These are phyloP conservation scores for Geranomyces michiganensis DNA, from an alignment of 192 early-diverging fungal genomes.

Conservation along the genomic window DNA sequence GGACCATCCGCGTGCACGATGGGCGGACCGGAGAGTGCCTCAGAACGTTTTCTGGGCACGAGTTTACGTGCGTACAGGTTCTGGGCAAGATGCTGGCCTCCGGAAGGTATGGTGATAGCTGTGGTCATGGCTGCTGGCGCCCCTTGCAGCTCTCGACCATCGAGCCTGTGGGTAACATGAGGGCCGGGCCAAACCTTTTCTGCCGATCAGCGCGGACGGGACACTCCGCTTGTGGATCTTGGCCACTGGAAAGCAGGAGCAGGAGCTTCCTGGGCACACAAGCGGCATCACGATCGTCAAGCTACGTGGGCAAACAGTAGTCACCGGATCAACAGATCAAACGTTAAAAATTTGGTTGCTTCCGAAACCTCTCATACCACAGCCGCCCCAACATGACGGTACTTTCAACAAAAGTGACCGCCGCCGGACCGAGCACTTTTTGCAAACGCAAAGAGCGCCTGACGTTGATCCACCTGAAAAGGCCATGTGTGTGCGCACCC, in stretches of 20 bases:
- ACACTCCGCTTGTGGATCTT: conserved; percentile 30
- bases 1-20: conserved; percentile 21
- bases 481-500: conserved; percentile 26
- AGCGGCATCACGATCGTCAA: conserved; percentile 37
- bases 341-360: conserved; percentile 37
- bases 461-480: neutral
- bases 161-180: neutral
- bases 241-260: conserved; percentile 3
- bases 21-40: conserved; percentile 20
- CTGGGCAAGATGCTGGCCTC: conserved; percentile 27
- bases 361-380: no score
- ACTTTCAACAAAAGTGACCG: no score
- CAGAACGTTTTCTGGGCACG: conserved; percentile 33
- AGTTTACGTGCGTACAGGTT: conserved; percentile 25
- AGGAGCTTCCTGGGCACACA: conserved; percentile 22
- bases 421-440: no score
- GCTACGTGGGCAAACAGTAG: conserved; percentile 7
- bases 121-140: no score
- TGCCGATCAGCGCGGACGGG: conserved; percentile 28
- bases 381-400: no score
- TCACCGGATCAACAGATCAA: conserved; percentile 41
- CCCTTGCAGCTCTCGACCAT: neutral
- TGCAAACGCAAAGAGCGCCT: no score
- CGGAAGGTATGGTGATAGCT: conserved; percentile 17
- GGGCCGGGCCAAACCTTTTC: neutral